Percentiles rank a stretch among this genome's conserved stretches.
phyloP scores from a whole-genome alignment of 352 stramenopile species.

The Globisporangium splendens region DNA sequence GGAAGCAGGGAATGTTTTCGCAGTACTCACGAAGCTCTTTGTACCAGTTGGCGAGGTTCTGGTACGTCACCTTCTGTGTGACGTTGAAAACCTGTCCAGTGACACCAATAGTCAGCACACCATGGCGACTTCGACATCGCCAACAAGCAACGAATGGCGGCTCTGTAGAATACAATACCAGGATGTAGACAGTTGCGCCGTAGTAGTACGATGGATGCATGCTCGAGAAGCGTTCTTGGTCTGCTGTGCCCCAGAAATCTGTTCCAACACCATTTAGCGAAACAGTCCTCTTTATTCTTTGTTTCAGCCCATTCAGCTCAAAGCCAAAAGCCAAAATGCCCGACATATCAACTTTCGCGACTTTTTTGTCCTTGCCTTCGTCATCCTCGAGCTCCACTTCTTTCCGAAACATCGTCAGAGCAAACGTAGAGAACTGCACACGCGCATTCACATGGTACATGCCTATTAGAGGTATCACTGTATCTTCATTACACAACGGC shows the following conservation, averaged over 20 bases:
- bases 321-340: neutral
- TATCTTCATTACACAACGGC: too few relatives aligned
- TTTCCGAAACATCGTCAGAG: conserved; percentile 93
- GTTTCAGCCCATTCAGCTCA: too few relatives aligned
- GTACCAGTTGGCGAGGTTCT: conserved; percentile 91
- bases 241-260: conserved; percentile 97
- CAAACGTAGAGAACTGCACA: conserved; percentile 91
- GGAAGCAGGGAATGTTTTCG: conserved; percentile 89
- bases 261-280: neutral
- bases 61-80: conserved; percentile 93
- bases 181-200: conserved; percentile 90
- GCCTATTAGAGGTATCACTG: too few relatives aligned
- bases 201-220: conserved; percentile 97
- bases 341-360: conserved; percentile 66
- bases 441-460: neutral
- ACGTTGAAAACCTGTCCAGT: conserved; percentile 89
- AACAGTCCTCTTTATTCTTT: too few relatives aligned
- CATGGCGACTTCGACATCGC: too few relatives aligned
- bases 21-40: conserved; percentile 92
- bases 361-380: conserved; percentile 26
- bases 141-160: neutral
- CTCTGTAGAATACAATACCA: conserved; percentile 32
- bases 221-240: conserved; percentile 93
- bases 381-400: conserved; percentile 77
- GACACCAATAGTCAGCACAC: too few relatives aligned